These are phyloP conservation scores for Lepidopterella palustris DNA, from an alignment of 495 filamentous ascomycete genomes.

Conservation along the genomic window DNA sequence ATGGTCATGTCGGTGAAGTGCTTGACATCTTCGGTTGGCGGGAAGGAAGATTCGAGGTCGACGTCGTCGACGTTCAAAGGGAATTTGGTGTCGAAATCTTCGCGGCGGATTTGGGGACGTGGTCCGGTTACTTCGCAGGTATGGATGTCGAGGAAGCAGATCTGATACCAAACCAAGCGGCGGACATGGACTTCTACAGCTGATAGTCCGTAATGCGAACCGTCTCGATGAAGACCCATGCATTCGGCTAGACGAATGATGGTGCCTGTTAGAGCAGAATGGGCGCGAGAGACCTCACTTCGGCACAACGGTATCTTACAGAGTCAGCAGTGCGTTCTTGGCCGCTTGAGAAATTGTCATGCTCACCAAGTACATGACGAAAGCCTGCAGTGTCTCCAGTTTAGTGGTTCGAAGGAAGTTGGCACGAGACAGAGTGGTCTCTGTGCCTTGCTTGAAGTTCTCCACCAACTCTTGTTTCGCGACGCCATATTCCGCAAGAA, in stretches of 20 bases:
- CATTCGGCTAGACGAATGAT: conserved; percentile 68
- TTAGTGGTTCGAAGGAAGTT: conserved; percentile 64
- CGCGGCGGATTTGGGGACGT: conserved; percentile 55
- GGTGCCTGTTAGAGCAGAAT: conserved; percentile 62
- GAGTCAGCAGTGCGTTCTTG: background rate
- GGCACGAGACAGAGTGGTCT: conserved; percentile 57
- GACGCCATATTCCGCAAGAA: conserved; percentile 45
- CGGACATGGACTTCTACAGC: conserved; percentile 67
- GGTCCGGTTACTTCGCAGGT: conserved; percentile 73
- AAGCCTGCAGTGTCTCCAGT: conserved; percentile 64
- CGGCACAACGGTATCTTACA: conserved; percentile 61
- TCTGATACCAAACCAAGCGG: conserved; percentile 67
- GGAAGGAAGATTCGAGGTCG: conserved; percentile 42
- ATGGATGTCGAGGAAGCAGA: conserved; percentile 69
- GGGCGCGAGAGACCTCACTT: conserved; percentile 60
- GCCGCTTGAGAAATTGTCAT: background rate
- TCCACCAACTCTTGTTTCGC: conserved; percentile 48
- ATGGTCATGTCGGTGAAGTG: conserved; percentile 63
- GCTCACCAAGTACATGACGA: conserved; percentile 65
- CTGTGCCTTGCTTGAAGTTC: conserved; percentile 56
- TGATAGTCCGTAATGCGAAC: conserved; percentile 50
- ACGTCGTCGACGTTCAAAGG: conserved; percentile 62
- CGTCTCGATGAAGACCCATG: conserved; percentile 70
- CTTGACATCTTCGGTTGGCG: conserved; percentile 40
- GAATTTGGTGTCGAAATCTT: conserved; percentile 64